Evolutionary conservation across 352 stramenopile species (phyloP).

Genomic region (Halophytophthora batemanensis): DNA sequence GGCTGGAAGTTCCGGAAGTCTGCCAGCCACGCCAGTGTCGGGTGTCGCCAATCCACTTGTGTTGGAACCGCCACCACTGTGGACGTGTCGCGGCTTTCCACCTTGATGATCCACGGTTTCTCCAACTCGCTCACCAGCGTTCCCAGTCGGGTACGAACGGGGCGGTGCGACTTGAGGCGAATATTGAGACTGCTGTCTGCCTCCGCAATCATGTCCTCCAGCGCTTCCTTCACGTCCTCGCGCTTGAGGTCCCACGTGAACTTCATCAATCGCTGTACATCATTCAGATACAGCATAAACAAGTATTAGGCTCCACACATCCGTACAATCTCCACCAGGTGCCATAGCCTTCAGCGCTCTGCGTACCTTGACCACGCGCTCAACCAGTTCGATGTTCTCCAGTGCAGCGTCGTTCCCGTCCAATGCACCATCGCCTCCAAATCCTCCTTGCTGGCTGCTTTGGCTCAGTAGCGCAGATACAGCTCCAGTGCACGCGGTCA

Average conservation of each 20-base stretch:
- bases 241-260: constrained; percentile 65
- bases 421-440: constrained; percentile 10
- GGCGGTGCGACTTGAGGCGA: constrained; percentile 47
- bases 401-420: constrained; percentile 43
- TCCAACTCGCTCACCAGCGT: constrained; percentile 62
- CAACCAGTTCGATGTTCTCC: constrained; percentile 39
- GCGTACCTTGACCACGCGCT: constrained; percentile 22
- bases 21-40: constrained; percentile 68
- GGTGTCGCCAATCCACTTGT: constrained; percentile 49
- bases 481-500: constrained; percentile 26
- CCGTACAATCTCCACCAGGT: background rate
- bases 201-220: constrained; percentile 59
- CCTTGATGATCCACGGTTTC: constrained; percentile 68
- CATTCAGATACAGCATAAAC: constrained; percentile 1
- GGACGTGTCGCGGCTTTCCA: constrained; percentile 7
- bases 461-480: constrained; percentile 28
- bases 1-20: constrained; percentile 75
- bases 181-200: constrained; percentile 41
- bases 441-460: background rate
- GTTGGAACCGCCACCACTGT: constrained; percentile 1
- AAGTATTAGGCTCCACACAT: background rate
- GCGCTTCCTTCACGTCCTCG: constrained; percentile 48
- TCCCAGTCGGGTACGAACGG: constrained; percentile 36
- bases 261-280: constrained; percentile 59
- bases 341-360: background rate